phyloP scores from a whole-genome alignment of 306 rosid genomes.

The Inga leiocalycina region DNA sequence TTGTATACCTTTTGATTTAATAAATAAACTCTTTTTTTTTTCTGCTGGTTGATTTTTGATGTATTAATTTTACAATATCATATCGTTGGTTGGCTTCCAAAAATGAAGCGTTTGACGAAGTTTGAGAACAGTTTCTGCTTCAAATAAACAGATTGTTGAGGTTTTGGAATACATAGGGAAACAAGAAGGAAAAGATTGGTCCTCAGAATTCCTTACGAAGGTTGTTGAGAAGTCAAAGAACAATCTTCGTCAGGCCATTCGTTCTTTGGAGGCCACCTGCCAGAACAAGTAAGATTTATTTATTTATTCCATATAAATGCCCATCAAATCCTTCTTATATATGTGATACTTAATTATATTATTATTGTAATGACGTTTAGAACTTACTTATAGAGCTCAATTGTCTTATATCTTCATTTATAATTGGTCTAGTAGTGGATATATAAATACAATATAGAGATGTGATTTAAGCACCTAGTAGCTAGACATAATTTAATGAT shows the following conservation, averaged over 20 bases:
- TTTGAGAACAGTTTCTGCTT: neutral
- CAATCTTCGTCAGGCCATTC: slow-evolving; percentile 80
- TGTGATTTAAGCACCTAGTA: neutral
- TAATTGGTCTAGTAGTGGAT: neutral
- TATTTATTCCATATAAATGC: neutral
- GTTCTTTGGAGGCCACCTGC: slow-evolving; percentile 84
- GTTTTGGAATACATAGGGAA: slow-evolving; percentile 62
- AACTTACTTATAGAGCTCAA: too few species aligned
- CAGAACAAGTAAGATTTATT: slow-evolving; percentile 41
- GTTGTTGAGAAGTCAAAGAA: slow-evolving; percentile 59
- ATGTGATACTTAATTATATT: too few species aligned
- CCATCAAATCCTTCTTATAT: neutral
- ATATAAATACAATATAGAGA: too few species aligned
- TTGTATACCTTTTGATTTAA: too few species aligned
- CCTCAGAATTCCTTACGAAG: slow-evolving; percentile 43
- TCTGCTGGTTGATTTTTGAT: too few species aligned
- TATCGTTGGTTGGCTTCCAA: neutral
- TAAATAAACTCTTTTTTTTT: too few species aligned
- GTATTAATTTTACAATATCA: too few species aligned
- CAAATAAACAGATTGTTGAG: slow-evolving; percentile 54
- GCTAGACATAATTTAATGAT: neutral
- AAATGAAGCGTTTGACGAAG: neutral
- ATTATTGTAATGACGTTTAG: too few species aligned
- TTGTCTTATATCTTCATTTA: too few species aligned
- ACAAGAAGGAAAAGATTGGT: slow-evolving; percentile 56